phyloP scores from a whole-genome alignment of 2,329 filamentous ascomycete genomes.

The Pseudogymnoascus sp. region DNA sequence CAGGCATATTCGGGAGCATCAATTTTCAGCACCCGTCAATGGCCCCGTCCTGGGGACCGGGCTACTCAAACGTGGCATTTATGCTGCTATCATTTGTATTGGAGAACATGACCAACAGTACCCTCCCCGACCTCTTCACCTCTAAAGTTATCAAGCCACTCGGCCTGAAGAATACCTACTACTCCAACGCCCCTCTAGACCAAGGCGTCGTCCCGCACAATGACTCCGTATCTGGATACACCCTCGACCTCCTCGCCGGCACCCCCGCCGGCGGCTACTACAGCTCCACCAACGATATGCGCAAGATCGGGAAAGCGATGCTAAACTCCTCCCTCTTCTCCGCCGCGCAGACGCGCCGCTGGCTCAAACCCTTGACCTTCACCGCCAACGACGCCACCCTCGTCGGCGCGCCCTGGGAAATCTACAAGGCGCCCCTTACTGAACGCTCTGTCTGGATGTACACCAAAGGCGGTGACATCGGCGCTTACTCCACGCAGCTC shows the following conservation, averaged over 20 bases:
- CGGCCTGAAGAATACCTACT: slow-evolving; percentile 26
- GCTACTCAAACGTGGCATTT: slow-evolving; percentile 33
- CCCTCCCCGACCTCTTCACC: slow-evolving; percentile 25
- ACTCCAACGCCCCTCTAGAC: slow-evolving; percentile 16
- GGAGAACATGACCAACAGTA: slow-evolving; percentile 32
- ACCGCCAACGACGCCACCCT: slow-evolving; percentile 16
- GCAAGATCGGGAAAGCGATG: slow-evolving; percentile 22
- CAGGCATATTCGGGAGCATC: slow-evolving; percentile 14
- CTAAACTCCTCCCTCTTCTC: slow-evolving; percentile 18
- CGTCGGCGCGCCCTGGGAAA: slow-evolving; percentile 26
- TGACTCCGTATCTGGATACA: not conserved
- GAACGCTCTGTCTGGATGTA: slow-evolving; percentile 29
- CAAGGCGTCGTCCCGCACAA: slow-evolving; percentile 16
- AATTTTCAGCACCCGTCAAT: slow-evolving; percentile 29
- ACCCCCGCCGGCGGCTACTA: slow-evolving; percentile 30
- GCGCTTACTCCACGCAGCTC: slow-evolving; percentile 32
- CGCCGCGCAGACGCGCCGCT: slow-evolving; percentile 21
- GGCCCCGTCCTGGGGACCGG: slow-evolving; percentile 27
- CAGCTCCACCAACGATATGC: slow-evolving; percentile 28
- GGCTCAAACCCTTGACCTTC: slow-evolving; percentile 22
- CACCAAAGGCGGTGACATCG: slow-evolving; percentile 36
- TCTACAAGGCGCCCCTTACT: slow-evolving; percentile 15
- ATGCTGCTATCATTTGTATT: slow-evolving; percentile 32
- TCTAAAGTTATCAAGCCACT: slow-evolving; percentile 28
- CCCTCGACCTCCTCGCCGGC: slow-evolving; percentile 18